phyloP scores from a whole-genome alignment of 2,329 filamentous ascomycete species.

The Diaporthe nobilis region DNA sequence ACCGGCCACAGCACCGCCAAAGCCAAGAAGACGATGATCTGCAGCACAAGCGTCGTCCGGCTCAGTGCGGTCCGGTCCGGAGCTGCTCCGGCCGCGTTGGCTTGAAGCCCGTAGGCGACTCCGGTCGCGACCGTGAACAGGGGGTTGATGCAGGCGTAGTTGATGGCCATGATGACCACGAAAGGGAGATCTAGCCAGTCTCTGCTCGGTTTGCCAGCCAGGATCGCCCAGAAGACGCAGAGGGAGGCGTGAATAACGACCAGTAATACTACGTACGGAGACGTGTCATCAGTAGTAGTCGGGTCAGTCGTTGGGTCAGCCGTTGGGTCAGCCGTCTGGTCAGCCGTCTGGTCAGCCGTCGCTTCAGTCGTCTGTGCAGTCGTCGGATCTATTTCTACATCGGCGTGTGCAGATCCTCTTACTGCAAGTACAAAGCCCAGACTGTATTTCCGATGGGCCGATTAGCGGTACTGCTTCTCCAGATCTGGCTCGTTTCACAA shows the following conservation, averaged over 20 bases:
- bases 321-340: neutral
- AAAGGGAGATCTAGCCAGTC: slow-evolving; percentile 12
- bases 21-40: neutral
- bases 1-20: neutral
- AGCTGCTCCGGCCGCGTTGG: neutral
- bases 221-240: neutral
- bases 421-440: neutral
- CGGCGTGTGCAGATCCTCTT: neutral
- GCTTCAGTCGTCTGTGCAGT: neutral
- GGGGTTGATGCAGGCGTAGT: slow-evolving; percentile 1
- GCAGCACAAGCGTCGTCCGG: neutral
- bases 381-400: neutral
- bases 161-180: neutral
- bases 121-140: slow-evolving; percentile 1
- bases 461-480: neutral
- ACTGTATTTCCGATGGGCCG: neutral
- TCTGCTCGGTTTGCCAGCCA: neutral
- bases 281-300: neutral
- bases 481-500: no score
- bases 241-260: neutral
- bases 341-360: neutral
- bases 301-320: neutral
- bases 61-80: neutral
- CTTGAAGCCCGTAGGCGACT: neutral
- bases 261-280: neutral